Conservation (phyloP, 441 rosid species). For the Daphne laureola region DNA sequence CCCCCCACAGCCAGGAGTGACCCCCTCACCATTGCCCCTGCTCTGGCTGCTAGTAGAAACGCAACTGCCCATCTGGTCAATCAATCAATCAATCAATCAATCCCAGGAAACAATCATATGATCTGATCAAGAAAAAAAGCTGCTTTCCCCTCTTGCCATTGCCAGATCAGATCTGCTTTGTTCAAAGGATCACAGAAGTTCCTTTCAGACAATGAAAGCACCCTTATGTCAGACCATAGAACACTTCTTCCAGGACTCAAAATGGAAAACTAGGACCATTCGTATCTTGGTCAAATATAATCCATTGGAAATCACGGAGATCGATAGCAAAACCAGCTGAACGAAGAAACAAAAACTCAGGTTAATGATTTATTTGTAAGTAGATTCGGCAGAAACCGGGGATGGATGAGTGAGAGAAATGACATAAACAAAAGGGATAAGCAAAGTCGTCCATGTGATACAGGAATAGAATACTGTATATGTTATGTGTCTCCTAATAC, state of each 20-base stretch:
- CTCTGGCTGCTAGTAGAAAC: constrained; percentile 78
- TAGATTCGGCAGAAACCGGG: constrained; percentile 19
- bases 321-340: constrained; percentile 43
- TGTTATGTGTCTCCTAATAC: constrained; percentile 36
- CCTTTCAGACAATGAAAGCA: constrained; percentile 30
- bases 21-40: constrained; percentile 65
- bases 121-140: constrained; percentile 13
- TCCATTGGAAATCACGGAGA: constrained; percentile 23
- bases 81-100: too few species aligned
- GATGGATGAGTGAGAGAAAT: constrained; percentile 25
- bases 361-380: constrained; percentile 33
- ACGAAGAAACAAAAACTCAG: constrained; percentile 28
- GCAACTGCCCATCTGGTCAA: constrained; percentile 85
- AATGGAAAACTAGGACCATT: constrained; percentile 23
- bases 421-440: constrained; percentile 25
- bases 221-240: constrained; percentile 26
- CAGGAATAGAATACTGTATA: constrained; percentile 40
- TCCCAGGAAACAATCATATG: constrained; percentile 26
- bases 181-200: constrained; percentile 17
- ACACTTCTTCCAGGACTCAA: constrained; percentile 23
- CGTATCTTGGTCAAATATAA: constrained; percentile 39
- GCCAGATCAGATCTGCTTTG: constrained; percentile 33
- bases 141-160: constrained; percentile 23
- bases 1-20: constrained; percentile 38
- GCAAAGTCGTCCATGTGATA: constrained; percentile 54